Evolutionary conservation across 805 yeast genomes (phyloP), one percentile per base, ranked within the genome.

Genomic region (Teunomyces aglyptinius): DNA sequence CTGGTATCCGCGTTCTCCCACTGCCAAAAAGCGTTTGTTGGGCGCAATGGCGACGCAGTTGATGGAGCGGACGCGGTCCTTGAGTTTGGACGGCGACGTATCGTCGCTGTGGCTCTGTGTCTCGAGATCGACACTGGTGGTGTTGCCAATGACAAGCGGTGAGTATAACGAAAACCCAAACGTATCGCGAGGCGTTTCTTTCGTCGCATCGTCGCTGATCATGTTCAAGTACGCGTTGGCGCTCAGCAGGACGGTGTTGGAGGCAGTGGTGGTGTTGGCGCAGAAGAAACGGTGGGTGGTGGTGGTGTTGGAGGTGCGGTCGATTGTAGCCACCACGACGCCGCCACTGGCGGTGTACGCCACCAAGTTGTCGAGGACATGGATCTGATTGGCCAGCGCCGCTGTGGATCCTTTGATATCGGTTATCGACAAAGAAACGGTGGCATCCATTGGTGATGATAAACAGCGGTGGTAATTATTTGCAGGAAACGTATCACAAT

Each of bases 1-100:
- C 51, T 76, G 80, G 50, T 82, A 82, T 0, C 91, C 91, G 0
- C 75, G 61, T 57, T 86, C 92, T 2, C 92, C 92, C 12, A 84
- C 79, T 0, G 89, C 89, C 20, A 86, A 59, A 4, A 80, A 53
- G 38, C 63, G 70, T 32, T 68, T 72, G 56, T 80, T 77, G 0
- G 85, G 80, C 0, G 88, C 76, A 4, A 84, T 63, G 2, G 82
- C 78, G n/a, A 84, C 58, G 49, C 86, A 80, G 39, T 74, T 74
- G 31, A 82, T 76, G 0, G 79, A 70, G 47, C 84, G 66, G 26
- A 82, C 78, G 46, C 75, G 68, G 43, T 72, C 67, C 41, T 65
- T 63, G 15, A 65, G 45, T 45, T 65, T 68, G 5, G 63, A 60
- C 6, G 53, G 59, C n/a, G 51, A 49, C n/a, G 36, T 10, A 12